These are phyloP conservation scores for Pichia membranifaciens DNA, from an alignment of 805 yeast species.

Conservation along the genomic window DNA sequence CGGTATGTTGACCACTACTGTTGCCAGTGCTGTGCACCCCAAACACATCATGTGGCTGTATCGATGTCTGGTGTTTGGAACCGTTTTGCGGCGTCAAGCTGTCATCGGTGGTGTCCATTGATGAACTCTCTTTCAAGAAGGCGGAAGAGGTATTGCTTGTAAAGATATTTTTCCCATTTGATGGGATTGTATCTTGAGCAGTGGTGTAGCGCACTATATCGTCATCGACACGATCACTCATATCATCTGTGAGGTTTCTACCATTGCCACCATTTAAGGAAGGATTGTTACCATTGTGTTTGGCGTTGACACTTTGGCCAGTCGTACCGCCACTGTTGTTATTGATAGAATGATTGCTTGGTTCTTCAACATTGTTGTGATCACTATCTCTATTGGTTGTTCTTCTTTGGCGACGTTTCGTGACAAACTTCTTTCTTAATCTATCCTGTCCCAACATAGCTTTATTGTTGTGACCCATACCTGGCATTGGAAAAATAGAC, in stretches of 20 bases:
- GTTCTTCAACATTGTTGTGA: too few species aligned
- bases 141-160: too few species aligned
- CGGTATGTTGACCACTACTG: background rate
- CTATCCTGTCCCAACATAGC: constrained; percentile 12
- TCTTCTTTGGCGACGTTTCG: constrained; percentile 14
- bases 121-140: background rate
- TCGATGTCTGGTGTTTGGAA: background rate
- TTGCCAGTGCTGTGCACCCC: background rate
- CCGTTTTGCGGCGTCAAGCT: too few species aligned
- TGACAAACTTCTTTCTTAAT: constrained; percentile 12
- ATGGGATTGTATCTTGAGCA: too few species aligned
- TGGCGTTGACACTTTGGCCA: background rate
- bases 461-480: constrained; percentile 17
- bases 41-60: too few species aligned
- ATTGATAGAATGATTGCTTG: background rate
- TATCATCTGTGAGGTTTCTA: too few species aligned
- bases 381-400: background rate
- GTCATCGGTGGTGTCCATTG: background rate
- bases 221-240: too few species aligned
- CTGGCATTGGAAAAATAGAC: constrained; percentile 25
- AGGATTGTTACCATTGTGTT: background rate
- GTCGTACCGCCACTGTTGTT: background rate
- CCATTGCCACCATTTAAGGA: background rate
- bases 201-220: too few species aligned
- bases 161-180: too few species aligned